Evolutionary conservation across 176 grass and related monocot species (phyloP).

Genomic region (Urochloa ruziziensis): DNA sequence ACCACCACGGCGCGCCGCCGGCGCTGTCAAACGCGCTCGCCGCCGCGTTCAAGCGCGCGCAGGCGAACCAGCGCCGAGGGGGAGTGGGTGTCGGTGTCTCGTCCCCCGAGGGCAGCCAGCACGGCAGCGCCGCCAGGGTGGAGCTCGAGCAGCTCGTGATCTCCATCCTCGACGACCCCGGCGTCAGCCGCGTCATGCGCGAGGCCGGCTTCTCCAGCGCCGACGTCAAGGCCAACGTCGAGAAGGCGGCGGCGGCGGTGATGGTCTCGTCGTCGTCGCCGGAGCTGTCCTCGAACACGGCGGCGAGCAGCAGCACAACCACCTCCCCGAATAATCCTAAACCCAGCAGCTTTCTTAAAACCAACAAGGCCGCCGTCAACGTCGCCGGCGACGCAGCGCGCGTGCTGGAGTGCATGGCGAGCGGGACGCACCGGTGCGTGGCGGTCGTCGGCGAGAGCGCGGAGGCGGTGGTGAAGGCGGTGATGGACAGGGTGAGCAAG

Average conservation of each 20-base stretch:
- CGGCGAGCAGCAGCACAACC: not conserved
- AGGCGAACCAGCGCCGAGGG: slow-evolving; percentile 10
- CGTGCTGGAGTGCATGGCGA: slow-evolving; percentile 53
- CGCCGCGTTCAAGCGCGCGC: slow-evolving; percentile 62
- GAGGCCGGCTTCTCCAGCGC: slow-evolving; percentile 90
- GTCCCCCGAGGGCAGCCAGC: no score
- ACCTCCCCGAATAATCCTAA: not conserved
- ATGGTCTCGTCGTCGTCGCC: no score
- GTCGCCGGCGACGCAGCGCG: slow-evolving; percentile 38
- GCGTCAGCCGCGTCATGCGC: slow-evolving; percentile 92
- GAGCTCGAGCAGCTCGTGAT: slow-evolving; percentile 89
- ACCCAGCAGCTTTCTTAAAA: not conserved
- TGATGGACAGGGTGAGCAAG: slow-evolving; percentile 78
- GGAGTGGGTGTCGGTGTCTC: no score
- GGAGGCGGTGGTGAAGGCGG: slow-evolving; percentile 45
- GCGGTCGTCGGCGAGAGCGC: slow-evolving; percentile 57
- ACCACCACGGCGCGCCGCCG: not conserved
- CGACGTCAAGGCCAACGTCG: slow-evolving; percentile 77
- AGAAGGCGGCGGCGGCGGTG: slow-evolving; percentile 56
- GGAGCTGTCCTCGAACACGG: not conserved
- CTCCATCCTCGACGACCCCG: slow-evolving; percentile 97
- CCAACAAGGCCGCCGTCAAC: not conserved
- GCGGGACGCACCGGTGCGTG: slow-evolving; percentile 31
- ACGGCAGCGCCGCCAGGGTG: slow-evolving; percentile 53
- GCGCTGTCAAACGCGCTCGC: slow-evolving; percentile 80